phyloP scores from a whole-genome alignment of 2,329 filamentous ascomycete species.

The Ophiostoma himal-ulmi region DNA sequence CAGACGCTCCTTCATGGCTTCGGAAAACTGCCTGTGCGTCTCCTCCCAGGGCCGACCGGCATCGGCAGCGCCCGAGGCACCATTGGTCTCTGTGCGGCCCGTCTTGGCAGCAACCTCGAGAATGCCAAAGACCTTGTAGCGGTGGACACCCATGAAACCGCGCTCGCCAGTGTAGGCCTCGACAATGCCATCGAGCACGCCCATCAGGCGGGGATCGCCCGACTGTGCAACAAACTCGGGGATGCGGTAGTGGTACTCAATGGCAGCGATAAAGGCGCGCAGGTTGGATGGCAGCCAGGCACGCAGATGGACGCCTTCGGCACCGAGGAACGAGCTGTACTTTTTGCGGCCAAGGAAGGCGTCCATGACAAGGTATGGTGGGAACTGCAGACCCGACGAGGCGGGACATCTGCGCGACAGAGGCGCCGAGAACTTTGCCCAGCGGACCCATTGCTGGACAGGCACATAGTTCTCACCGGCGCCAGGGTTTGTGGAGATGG shows the following conservation, averaged over 20 bases:
- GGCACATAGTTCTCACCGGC: constrained; percentile 47
- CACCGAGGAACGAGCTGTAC: constrained; percentile 47
- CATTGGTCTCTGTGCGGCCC: constrained; percentile 48
- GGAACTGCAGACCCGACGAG: constrained; percentile 47
- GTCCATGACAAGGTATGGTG: constrained; percentile 50
- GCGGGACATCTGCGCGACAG: constrained; percentile 47
- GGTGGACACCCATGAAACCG: constrained; percentile 51
- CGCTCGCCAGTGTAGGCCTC: constrained; percentile 51
- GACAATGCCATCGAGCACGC: constrained; percentile 49
- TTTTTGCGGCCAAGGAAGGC: constrained; percentile 49
- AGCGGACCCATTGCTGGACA: constrained; percentile 45
- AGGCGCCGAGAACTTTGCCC: constrained; percentile 35
- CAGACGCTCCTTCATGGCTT: constrained; percentile 49
- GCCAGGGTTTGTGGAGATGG: constrained; percentile 48
- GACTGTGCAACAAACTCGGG: constrained; percentile 49
- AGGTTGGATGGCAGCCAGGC: constrained; percentile 51
- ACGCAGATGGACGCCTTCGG: constrained; percentile 47
- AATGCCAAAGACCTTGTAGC: constrained; percentile 54
- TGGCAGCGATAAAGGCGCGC: constrained; percentile 49
- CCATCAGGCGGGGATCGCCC: constrained; percentile 45
- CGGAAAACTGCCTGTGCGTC: constrained; percentile 39
- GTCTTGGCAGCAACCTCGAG: constrained; percentile 50
- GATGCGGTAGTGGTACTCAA: constrained; percentile 50
- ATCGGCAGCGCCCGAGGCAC: constrained; percentile 42
- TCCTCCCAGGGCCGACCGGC: constrained; percentile 45